phyloP scores from a whole-genome alignment of 2,329 filamentous ascomycete genomes.

The Penicillium sp. region DNA sequence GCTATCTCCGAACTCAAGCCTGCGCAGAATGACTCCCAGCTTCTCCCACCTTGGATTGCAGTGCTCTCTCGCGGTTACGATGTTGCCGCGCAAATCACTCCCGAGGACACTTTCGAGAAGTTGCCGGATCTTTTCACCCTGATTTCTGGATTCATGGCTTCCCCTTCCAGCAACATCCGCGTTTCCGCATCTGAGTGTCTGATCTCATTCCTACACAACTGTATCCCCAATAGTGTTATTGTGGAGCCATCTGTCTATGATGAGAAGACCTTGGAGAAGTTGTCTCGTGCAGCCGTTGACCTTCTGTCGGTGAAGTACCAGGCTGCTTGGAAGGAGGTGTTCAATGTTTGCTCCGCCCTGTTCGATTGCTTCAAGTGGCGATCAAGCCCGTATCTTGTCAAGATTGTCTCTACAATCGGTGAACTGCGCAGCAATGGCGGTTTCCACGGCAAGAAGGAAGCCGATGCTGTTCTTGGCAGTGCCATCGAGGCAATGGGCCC shows the following conservation, averaged over 20 bases:
- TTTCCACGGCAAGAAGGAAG: conserved; percentile 92
- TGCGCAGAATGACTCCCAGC: conserved; percentile 87
- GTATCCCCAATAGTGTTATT: conserved; percentile 78
- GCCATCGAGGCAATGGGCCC: conserved; percentile 90
- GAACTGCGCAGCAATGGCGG: conserved; percentile 84
- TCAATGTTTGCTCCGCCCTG: conserved; percentile 81
- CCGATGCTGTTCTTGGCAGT: conserved; percentile 83
- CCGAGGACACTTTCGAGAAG: conserved; percentile 88
- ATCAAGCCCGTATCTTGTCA: conserved; percentile 72
- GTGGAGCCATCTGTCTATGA: conserved; percentile 89
- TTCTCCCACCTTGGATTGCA: conserved; percentile 94
- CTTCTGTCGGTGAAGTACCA: conserved; percentile 89
- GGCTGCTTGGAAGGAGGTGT: conserved; percentile 90
- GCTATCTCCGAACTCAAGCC: conserved; percentile 91
- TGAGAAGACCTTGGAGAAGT: conserved; percentile 81
- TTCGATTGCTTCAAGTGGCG: conserved; percentile 86
- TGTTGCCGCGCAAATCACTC: conserved; percentile 82
- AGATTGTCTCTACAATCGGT: conserved; percentile 75
- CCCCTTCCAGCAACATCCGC: conserved; percentile 87
- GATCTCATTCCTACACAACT: conserved; percentile 88
- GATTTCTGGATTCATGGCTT: conserved; percentile 78
- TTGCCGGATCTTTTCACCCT: conserved; percentile 80
- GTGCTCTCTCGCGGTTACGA: conserved; percentile 93
- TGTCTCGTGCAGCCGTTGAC: conserved; percentile 68
- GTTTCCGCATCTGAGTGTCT: conserved; percentile 93